Evolutionary conservation across 2,329 filamentous ascomycete genomes (phyloP), one percentile per base, ranked within the genome.

Genomic region (Aspergillus pseudonomiae): DNA sequence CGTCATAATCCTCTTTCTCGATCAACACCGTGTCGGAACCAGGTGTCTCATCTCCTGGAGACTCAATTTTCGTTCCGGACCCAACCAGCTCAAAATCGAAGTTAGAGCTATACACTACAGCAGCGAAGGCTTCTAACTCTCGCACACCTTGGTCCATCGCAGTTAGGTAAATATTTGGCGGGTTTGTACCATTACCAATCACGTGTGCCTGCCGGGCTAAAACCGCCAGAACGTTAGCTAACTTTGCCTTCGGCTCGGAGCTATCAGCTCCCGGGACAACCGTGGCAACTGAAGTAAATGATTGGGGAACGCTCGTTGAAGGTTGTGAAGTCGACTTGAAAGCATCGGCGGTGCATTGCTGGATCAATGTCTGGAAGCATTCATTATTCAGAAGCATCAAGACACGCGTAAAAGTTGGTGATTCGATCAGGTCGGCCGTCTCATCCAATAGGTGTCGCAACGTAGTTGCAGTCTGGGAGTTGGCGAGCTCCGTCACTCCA

Each of bases 351-450:
- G 91, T 89, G 60, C 97, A 86, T 78, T 95, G 85, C 73, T 97
- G 91, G 30, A 97, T 86, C 19, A 99, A 85, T 28, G 90, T 87
- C 3, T 91, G 91, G 80, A 97, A 99, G 60, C 90, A 91, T 53
- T 93, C 86, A 76, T 98, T 94, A 64, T 98, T 90, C 61, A 97
- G 86, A 63, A 92, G 88, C 2, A 91, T 92, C 52, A 97, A 85
- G 41, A 99, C 93, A 72, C 93, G 90, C 0, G 89, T 87, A 79
- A 98, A 98, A 41, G 92, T 87, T 0, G 95, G 95, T 1, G 95
- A 97, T 74, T 99, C 95, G 74, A 98, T 90, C 28, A 99, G 86
- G 75, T 99, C 95, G 45, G 94, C 92, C 2, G 95, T 98, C 82
- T 99, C 95, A 75, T 99, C 94, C 1, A 99, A 86, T 24, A 99